A percentile compares a stretch with the other conserved stretches of the same genome.
phyloP scores from a whole-genome alignment of 495 filamentous ascomycete species.

The Penicillium pancosmium region DNA sequence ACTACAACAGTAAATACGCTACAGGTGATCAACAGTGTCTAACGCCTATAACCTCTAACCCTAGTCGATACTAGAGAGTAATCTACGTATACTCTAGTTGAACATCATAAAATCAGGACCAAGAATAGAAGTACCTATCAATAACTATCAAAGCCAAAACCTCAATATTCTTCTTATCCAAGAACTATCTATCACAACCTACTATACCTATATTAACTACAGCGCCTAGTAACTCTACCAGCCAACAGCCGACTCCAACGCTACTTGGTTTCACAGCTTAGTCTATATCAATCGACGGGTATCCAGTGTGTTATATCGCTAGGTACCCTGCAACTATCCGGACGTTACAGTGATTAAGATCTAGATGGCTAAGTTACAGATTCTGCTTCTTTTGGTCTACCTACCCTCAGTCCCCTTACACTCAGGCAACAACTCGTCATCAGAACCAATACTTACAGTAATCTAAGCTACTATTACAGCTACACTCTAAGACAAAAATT shows the following conservation, averaged over 20 bases:
- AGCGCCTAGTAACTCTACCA: constrained; percentile 33
- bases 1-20: constrained; percentile 28
- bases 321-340: constrained; percentile 25
- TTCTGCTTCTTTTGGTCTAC: not conserved
- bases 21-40: constrained; percentile 22
- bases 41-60: constrained; percentile 9
- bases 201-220: constrained; percentile 29
- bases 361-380: constrained; percentile 19
- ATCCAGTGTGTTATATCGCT: constrained; percentile 26
- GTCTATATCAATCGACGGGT: constrained; percentile 28
- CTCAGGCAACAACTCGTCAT: no score
- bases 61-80: constrained; percentile 19
- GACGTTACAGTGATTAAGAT: constrained; percentile 27
- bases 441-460: no score
- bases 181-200: constrained; percentile 26
- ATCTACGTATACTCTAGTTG: constrained; percentile 25
- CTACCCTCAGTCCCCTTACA: not conserved
- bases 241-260: constrained; percentile 15
- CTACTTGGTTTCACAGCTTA: not conserved
- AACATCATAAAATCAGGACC: constrained; percentile 32
- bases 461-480: no score
- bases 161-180: constrained; percentile 34
- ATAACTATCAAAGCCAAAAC: constrained; percentile 26
- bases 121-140: constrained; percentile 34
- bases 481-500: not conserved